These are phyloP conservation scores for Pseudocercospora pini-densiflorae DNA, from an alignment of 2,329 filamentous ascomycete species.

Conservation along the genomic window DNA sequence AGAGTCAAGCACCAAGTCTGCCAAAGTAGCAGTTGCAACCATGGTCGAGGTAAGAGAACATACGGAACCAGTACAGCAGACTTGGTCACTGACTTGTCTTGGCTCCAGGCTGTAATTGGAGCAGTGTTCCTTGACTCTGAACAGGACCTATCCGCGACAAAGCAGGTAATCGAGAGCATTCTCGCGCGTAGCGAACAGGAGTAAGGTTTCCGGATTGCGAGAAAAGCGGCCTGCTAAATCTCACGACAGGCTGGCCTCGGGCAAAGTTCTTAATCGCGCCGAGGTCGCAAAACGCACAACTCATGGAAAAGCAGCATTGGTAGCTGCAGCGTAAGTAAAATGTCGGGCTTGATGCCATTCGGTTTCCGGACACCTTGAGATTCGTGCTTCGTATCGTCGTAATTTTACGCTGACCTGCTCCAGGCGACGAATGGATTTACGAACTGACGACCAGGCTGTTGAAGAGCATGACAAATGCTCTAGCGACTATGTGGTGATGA, in stretches of 20 bases:
- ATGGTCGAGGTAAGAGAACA: not conserved
- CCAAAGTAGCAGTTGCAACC: not conserved
- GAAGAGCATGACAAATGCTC: not conserved
- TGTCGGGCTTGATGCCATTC: not conserved
- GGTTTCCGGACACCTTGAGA: not conserved
- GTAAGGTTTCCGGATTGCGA: not conserved
- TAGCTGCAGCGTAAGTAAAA: not conserved
- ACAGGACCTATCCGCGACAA: not conserved
- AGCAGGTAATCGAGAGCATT: not conserved
- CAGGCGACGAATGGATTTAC: not conserved
- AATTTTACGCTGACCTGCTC: not conserved
- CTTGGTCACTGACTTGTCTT: not conserved
- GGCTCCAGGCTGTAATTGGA: not conserved
- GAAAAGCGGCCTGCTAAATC: not conserved
- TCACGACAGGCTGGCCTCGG: not conserved
- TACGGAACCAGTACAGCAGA: not conserved
- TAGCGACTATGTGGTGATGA: not conserved
- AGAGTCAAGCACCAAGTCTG: not conserved
- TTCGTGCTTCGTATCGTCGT: not conserved
- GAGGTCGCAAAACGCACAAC: not conserved
- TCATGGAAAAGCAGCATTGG: not conserved
- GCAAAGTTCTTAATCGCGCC: not conserved
- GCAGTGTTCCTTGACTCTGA: not conserved
- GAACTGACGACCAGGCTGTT: not conserved
- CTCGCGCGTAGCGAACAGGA: not conserved